Evolutionary conservation across 2,329 filamentous ascomycete species (phyloP).

Genomic region (Geosmithia flava): DNA sequence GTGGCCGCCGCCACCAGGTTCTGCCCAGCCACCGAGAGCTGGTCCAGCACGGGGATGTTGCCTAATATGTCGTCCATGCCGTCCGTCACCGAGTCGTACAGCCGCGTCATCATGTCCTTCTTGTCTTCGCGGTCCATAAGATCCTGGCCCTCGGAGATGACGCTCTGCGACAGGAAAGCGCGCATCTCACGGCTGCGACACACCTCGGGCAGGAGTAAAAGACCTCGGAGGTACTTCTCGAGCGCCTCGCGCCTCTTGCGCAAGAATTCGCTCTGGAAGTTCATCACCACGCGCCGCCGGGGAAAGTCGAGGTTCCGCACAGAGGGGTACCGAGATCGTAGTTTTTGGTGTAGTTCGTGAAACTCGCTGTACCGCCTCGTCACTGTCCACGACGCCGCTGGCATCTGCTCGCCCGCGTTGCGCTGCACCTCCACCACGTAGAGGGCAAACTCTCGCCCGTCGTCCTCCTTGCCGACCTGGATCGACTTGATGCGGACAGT

Average conservation of each 20-base stretch:
- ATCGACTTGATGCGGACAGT: slow-evolving; percentile 84
- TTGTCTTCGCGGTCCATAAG: slow-evolving; percentile 49
- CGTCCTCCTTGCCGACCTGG: slow-evolving; percentile 81
- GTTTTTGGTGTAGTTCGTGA: slow-evolving; percentile 82
- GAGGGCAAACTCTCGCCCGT: slow-evolving; percentile 85
- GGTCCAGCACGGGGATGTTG: slow-evolving; percentile 90
- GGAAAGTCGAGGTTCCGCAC: slow-evolving; percentile 89
- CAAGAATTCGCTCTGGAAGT: slow-evolving; percentile 89
- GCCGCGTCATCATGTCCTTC: slow-evolving; percentile 80
- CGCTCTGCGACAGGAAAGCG: slow-evolving; percentile 83
- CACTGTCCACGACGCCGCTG: slow-evolving; percentile 87
- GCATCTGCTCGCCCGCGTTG: slow-evolving; percentile 89
- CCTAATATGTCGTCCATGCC: slow-evolving; percentile 97
- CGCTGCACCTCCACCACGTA: slow-evolving; percentile 89
- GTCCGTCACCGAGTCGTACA: slow-evolving; percentile 94
- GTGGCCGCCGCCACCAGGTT: slow-evolving; percentile 73
- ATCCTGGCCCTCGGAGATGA: slow-evolving; percentile 52
- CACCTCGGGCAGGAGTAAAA: slow-evolving; percentile 80
- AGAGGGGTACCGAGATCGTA: slow-evolving; percentile 74
- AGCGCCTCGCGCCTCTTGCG: slow-evolving; percentile 76
- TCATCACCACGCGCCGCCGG: slow-evolving; percentile 84
- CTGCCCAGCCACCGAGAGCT: slow-evolving; percentile 84
- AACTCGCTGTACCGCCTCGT: slow-evolving; percentile 95
- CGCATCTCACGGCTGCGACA: slow-evolving; percentile 88
- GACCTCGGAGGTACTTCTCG: slow-evolving; percentile 71